phyloP scores from a whole-genome alignment of 1,139 yeast species.

The Kluyveromyces marxianus region DNA sequence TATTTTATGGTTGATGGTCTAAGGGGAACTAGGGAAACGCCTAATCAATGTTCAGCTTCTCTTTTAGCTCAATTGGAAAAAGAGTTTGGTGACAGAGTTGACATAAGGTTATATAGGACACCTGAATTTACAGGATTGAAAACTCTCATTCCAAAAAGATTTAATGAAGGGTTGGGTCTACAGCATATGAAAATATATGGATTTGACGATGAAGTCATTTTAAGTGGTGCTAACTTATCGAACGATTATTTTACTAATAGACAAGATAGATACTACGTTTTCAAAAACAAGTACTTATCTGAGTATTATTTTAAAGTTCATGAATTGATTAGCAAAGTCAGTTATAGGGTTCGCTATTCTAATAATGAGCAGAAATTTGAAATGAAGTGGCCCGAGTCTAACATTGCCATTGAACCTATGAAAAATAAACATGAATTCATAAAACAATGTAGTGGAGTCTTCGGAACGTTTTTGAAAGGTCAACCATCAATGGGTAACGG shows the following conservation, averaged over 20 bases:
- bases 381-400: slow-evolving; percentile 70
- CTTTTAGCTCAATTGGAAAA: slow-evolving; percentile 60
- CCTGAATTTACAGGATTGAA: slow-evolving; percentile 72
- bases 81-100: slow-evolving; percentile 66
- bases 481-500: slow-evolving; percentile 10
- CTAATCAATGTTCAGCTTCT: slow-evolving; percentile 68
- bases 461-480: slow-evolving; percentile 51
- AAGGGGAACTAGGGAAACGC: slow-evolving; percentile 91
- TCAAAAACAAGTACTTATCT: slow-evolving; percentile 49
- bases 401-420: slow-evolving; percentile 66
- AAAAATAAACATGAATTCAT: slow-evolving; percentile 50
- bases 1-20: slow-evolving; percentile 78
- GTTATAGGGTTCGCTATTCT: slow-evolving; percentile 55
- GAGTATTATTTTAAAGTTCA: slow-evolving; percentile 71
- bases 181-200: slow-evolving; percentile 98
- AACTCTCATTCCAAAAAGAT: slow-evolving; percentile 63
- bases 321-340: slow-evolving; percentile 54
- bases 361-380: slow-evolving; percentile 44
- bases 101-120: slow-evolving; percentile 79
- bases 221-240: slow-evolving; percentile 89
- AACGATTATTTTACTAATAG: slow-evolving; percentile 91
- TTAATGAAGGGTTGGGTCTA: slow-evolving; percentile 86
- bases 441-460: slow-evolving; percentile 47
- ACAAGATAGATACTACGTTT: slow-evolving; percentile 84
- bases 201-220: slow-evolving; percentile 78